Conservation (phyloP, 2,329 filamentous ascomycete genomes). For the Sphaceloma murrayae region DNA sequence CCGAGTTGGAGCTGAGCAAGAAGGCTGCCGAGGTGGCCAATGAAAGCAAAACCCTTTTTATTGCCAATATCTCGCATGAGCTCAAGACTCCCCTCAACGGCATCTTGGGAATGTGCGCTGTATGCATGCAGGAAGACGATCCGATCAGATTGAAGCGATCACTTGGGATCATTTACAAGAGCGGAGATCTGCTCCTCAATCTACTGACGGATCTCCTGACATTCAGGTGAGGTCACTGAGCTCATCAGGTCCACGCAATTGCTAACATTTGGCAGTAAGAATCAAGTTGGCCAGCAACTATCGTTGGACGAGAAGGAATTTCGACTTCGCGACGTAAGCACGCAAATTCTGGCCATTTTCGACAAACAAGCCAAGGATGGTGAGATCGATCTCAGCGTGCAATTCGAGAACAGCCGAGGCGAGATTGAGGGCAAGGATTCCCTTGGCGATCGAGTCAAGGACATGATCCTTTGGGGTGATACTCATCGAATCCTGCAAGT, state of each 20-base stretch:
- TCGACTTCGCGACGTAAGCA: constrained; percentile 68
- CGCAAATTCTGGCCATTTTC: constrained; percentile 77
- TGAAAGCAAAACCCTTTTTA: constrained; percentile 93
- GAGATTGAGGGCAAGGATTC: constrained; percentile 19
- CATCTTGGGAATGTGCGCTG: constrained; percentile 86
- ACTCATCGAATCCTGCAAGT: constrained; percentile 84
- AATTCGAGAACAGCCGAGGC: constrained; percentile 49
- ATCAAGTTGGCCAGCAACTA: constrained; percentile 80
- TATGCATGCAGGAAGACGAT: constrained; percentile 88
- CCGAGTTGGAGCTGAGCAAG: constrained; percentile 79
- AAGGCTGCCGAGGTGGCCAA: constrained; percentile 90
- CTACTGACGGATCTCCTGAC: constrained; percentile 81
- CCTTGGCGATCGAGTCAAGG: constrained; percentile 51
- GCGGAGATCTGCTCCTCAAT: constrained; percentile 72
- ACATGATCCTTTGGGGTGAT: constrained; percentile 88
- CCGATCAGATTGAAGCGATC: constrained; percentile 68
- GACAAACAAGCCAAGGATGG: constrained; percentile 80
- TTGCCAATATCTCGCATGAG: constrained; percentile 83
- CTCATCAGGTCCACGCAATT: neutral
- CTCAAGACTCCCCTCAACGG: constrained; percentile 92
- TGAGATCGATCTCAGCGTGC: constrained; percentile 61
- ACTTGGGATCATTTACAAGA: constrained; percentile 80
- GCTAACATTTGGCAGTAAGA: constrained; percentile 53
- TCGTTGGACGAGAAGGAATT: constrained; percentile 80
- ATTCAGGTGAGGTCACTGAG: constrained; percentile 41